Conservation (phyloP, 2,329 filamentous ascomycete species). For the Coniochaeta sp. region DNA sequence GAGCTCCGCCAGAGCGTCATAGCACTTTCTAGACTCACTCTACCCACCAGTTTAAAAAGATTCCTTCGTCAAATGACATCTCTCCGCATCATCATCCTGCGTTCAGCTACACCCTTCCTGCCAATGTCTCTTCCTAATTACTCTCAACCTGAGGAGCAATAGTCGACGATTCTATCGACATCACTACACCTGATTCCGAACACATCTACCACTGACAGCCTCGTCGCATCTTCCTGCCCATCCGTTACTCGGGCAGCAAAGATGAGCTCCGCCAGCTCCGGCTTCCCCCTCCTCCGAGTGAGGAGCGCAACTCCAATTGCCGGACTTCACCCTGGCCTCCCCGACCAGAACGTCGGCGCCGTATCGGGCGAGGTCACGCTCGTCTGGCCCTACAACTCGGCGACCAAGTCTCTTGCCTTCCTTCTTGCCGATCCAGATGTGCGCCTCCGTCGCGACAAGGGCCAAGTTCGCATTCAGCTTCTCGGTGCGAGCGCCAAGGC, state of each 20-base stretch:
- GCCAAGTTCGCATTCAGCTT: conserved; percentile 76
- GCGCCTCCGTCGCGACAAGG: conserved; percentile 65
- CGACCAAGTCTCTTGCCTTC: conserved; percentile 66
- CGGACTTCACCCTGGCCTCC: conserved; percentile 41
- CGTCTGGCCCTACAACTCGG: conserved; percentile 84
- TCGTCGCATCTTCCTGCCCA: background rate
- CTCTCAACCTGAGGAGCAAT: background rate
- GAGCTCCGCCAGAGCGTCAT: background rate
- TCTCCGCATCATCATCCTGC: background rate
- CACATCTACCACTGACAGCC: background rate
- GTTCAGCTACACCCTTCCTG: background rate
- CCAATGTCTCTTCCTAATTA: background rate
- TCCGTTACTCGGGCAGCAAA: background rate
- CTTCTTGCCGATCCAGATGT: conserved; percentile 81
- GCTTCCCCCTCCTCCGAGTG: conserved; percentile 13
- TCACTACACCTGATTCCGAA: background rate
- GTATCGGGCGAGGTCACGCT: conserved; percentile 73
- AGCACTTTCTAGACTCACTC: background rate
- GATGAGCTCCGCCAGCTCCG: conserved; percentile 14
- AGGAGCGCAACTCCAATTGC: conserved; percentile 42
- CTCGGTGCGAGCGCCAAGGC: conserved; percentile 61
- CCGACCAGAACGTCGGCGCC: conserved; percentile 29
- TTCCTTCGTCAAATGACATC: background rate
- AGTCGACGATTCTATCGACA: background rate
- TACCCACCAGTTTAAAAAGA: background rate